phyloP scores from a whole-genome alignment of 768 basidiomycete genomes.

The Hydnomerulius pinastri region DNA sequence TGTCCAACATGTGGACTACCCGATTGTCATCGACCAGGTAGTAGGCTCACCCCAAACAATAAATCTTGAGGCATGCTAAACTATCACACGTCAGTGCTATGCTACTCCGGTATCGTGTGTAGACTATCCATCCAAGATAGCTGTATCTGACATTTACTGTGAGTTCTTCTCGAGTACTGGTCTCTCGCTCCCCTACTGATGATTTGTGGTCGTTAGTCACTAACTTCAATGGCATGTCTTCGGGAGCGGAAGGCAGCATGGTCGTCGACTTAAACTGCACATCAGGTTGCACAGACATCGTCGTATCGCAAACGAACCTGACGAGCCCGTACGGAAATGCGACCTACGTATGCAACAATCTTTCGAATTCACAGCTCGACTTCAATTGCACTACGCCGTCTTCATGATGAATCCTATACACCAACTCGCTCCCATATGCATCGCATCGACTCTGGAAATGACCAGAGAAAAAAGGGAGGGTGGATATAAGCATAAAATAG shows the following conservation, averaged over 20 bases:
- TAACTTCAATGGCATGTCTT: slow-evolving; percentile 41
- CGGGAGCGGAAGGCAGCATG: too few relatives aligned
- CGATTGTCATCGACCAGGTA: slow-evolving; percentile 38
- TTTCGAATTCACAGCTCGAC: background rate
- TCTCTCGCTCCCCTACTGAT: background rate
- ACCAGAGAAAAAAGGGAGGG: background rate
- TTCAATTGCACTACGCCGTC: background rate
- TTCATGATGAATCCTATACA: background rate
- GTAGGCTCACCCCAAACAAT: too few relatives aligned
- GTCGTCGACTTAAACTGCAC: slow-evolving; percentile 44
- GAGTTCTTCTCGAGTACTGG: too few relatives aligned
- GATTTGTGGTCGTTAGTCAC: slow-evolving; percentile 19
- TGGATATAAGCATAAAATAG: background rate
- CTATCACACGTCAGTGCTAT: too few relatives aligned
- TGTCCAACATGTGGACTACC: slow-evolving; percentile 40
- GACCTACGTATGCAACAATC: background rate
- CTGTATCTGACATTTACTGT: too few relatives aligned
- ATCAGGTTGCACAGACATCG: too few relatives aligned
- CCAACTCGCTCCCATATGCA: too few relatives aligned
- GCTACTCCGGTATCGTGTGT: too few relatives aligned
- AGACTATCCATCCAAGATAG: too few relatives aligned
- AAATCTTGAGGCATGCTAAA: too few relatives aligned
- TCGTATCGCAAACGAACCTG: slow-evolving; percentile 33
- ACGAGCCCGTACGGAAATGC: slow-evolving; percentile 26
- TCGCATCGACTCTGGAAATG: too few relatives aligned